Conservation (phyloP, 352 stramenopile species). For the Blastocystis sp. region DNA sequence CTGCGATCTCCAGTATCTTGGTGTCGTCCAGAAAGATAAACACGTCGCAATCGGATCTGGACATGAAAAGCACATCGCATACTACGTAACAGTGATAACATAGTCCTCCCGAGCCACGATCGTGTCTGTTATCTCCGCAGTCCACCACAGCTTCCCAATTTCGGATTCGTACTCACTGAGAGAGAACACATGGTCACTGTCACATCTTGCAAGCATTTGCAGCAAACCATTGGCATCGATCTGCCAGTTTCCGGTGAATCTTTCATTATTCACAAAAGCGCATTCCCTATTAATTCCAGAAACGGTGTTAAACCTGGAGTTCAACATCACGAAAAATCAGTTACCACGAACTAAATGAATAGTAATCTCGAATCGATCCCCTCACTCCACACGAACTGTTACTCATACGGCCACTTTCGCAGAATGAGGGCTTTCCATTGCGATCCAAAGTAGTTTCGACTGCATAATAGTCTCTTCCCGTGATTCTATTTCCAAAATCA, state of each 20-base stretch:
- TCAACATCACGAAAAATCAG: not conserved
- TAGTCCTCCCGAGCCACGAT: not conserved
- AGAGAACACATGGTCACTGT: not conserved
- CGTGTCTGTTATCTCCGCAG: not conserved
- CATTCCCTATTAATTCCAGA: constrained; percentile 38
- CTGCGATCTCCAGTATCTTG: not conserved
- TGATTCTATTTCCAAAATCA: constrained; percentile 30
- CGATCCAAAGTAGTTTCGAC: not conserved
- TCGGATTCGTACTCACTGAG: not conserved
- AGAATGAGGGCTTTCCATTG: not conserved
- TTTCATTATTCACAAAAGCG: not conserved
- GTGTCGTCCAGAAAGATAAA: not conserved
- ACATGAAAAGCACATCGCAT: not conserved
- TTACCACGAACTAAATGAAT: constrained; percentile 21
- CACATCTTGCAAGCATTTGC: not conserved
- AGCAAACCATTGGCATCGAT: not conserved
- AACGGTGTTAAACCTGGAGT: not conserved
- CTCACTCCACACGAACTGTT: not conserved
- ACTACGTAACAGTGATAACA: not conserved
- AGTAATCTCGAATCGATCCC: not conserved
- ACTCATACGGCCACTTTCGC: not conserved
- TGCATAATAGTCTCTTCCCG: not conserved
- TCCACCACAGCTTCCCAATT: constrained; percentile 35
- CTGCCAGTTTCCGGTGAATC: not conserved
- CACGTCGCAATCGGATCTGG: not conserved